phyloP scores from a whole-genome alignment of 768 basidiomycete species.

The Lepiota brunneoincarnata region DNA sequence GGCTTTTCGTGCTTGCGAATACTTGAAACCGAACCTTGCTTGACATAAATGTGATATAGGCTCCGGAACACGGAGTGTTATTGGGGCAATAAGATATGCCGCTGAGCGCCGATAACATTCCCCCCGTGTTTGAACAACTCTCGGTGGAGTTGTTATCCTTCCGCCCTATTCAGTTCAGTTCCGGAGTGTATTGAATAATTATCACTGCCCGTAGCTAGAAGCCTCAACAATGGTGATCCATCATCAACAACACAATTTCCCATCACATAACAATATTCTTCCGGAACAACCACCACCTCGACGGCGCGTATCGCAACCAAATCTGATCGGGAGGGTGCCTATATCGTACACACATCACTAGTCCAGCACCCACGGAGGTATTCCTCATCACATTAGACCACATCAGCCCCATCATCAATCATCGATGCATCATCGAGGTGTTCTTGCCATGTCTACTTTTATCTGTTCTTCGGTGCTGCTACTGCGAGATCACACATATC shows the following conservation, averaged over 20 bases:
- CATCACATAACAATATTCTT: slow-evolving; percentile 1
- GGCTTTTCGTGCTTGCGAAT: neutral
- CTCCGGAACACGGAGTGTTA: neutral
- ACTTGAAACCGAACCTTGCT: slow-evolving; percentile 6
- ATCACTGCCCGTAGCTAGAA: neutral
- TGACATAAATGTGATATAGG: slow-evolving; percentile 2
- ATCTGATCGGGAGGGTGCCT: slow-evolving; percentile 5
- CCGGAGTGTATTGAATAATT: neutral
- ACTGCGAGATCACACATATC: slow-evolving; percentile 1
- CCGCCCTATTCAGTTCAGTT: neutral
- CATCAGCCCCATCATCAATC: neutral
- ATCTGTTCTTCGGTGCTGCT: neutral
- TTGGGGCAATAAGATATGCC: neutral
- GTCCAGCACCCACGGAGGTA: slow-evolving; percentile 10
- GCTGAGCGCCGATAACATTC: neutral
- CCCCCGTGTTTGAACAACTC: too few species aligned
- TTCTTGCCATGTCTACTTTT: slow-evolving; percentile 1
- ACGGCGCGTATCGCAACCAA: neutral
- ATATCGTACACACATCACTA: neutral
- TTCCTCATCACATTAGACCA: slow-evolving; percentile 7
- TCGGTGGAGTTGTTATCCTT: too few species aligned
- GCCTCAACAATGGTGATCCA: neutral
- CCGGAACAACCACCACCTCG: slow-evolving; percentile 9
- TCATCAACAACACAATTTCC: neutral
- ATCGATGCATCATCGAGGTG: slow-evolving; percentile 2